A percentile compares a stretch with the other conserved stretches of the same genome.
Conservation (phyloP, 129 eudicot species). For the Calendula officinalis region DNA sequence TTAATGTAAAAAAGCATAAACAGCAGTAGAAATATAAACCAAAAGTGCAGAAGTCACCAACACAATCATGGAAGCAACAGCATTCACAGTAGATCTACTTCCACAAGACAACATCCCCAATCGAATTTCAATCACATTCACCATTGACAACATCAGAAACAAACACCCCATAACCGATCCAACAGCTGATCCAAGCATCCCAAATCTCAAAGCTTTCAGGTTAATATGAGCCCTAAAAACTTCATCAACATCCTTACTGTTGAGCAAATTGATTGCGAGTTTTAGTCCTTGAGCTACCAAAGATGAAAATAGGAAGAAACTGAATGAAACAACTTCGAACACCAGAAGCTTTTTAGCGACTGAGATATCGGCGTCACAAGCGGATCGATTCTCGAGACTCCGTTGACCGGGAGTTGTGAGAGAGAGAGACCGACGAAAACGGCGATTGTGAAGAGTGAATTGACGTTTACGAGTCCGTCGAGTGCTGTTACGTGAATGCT, state of each 20-base stretch:
- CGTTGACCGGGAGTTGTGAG: constrained; percentile 43
- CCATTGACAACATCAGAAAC: constrained; percentile 53
- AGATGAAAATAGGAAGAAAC: constrained; percentile 49
- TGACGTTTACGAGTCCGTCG: constrained; percentile 51
- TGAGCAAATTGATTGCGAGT: constrained; percentile 46
- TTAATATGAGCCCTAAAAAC: constrained; percentile 38
- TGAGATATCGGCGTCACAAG: constrained; percentile 37
- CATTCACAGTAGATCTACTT: constrained; percentile 30
- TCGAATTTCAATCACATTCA: constrained; percentile 43
- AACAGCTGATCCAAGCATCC: constrained; percentile 45
- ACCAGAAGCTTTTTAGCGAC: constrained; percentile 42
- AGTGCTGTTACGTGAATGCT: constrained; percentile 54
- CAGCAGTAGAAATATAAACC: constrained; percentile 45
- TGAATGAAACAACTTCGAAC: constrained; percentile 47
- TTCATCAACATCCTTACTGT: constrained; percentile 43
- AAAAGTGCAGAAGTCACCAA: constrained; percentile 42
- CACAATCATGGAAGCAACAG: constrained; percentile 35
- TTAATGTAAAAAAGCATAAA: constrained; percentile 48
- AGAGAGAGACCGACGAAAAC: constrained; percentile 54
- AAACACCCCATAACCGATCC: constrained; percentile 50
- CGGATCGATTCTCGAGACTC: constrained; percentile 34
- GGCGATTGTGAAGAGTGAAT: constrained; percentile 55
- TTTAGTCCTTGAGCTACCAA: constrained; percentile 48
- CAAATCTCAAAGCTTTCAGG: constrained; percentile 36
- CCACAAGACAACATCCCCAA: constrained; percentile 48